A percentile compares a stretch with the other conserved stretches of the same genome.
Conservation (phyloP, 2,329 filamentous ascomycete species). For the Huntiella savannae region DNA sequence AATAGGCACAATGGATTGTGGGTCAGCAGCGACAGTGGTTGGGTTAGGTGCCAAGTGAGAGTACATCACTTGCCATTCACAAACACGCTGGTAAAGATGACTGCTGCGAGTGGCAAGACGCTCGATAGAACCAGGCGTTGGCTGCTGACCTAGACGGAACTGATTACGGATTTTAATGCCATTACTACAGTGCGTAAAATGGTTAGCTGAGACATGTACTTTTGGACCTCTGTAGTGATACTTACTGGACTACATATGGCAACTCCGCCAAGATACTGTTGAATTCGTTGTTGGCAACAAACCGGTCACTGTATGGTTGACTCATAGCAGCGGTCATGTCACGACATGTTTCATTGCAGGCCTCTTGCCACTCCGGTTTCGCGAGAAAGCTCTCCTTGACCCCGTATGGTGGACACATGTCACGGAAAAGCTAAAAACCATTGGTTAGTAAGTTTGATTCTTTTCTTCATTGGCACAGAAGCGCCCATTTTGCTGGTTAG, state of each 20-base stretch:
- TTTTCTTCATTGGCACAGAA: too few relatives aligned
- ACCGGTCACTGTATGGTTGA: background rate
- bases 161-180: slow-evolving; percentile 19
- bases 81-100: slow-evolving; percentile 17
- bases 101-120: slow-evolving; percentile 16
- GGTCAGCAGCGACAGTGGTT: slow-evolving; percentile 16
- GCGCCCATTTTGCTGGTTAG: slow-evolving; percentile 3
- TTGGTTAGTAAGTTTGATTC: too few relatives aligned
- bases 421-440: slow-evolving; percentile 4
- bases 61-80: slow-evolving; percentile 17
- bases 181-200: slow-evolving; percentile 1
- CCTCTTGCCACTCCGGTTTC: slow-evolving; percentile 19
- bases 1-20: slow-evolving; percentile 17
- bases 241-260: slow-evolving; percentile 4
- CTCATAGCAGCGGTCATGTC: background rate
- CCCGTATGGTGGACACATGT: slow-evolving; percentile 5
- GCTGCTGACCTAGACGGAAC: slow-evolving; percentile 16
- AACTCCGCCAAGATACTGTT: slow-evolving; percentile 19
- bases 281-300: slow-evolving; percentile 18
- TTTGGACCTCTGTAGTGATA: background rate
- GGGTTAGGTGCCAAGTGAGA: slow-evolving; percentile 11
- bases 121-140: slow-evolving; percentile 15
- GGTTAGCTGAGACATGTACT: too few relatives aligned
- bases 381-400: slow-evolving; percentile 21
- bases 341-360: slow-evolving; percentile 11